These are phyloP conservation scores for Trametes punicea DNA, from an alignment of 768 basidiomycete genomes.

Conservation along the genomic window DNA sequence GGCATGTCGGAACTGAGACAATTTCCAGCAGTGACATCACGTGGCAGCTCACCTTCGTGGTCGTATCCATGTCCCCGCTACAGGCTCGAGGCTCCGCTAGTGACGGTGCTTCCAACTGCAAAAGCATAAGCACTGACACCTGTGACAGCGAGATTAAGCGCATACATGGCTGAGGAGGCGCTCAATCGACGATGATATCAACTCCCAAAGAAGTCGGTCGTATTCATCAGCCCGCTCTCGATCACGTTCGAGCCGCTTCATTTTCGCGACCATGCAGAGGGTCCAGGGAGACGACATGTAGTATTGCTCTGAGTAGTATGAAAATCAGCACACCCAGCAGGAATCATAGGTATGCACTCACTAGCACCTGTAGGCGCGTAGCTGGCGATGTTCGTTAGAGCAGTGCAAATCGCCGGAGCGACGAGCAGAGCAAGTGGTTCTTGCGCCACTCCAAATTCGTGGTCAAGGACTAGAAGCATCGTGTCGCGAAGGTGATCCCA, in stretches of 20 bases:
- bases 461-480: conserved; percentile 46
- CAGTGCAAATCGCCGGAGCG: conserved; percentile 48
- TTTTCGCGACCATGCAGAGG: conserved; percentile 37
- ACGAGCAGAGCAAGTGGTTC: conserved; percentile 50
- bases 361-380: not conserved
- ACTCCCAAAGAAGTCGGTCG: conserved; percentile 24
- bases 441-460: conserved; percentile 42
- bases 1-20: too few relatives aligned
- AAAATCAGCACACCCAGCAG: not conserved
- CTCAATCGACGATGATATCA: not conserved
- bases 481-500: conserved; percentile 54
- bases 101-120: too few relatives aligned
- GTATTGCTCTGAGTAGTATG: conserved; percentile 14
- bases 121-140: not conserved
- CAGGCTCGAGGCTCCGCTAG: too few relatives aligned
- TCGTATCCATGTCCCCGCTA: too few relatives aligned
- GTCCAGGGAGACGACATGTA: conserved; percentile 49
- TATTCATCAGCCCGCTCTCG: not conserved
- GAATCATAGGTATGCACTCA: conserved; percentile 10
- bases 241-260: conserved; percentile 24
- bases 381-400: conserved; percentile 39
- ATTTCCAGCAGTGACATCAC: too few relatives aligned
- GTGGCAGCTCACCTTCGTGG: too few relatives aligned
- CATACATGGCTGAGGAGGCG: not conserved
- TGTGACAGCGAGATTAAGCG: not conserved